Percentiles rank a stretch among this genome's conserved stretches.
These are phyloP conservation scores for Pestalotiopsis sp. DNA, from an alignment of 2,329 filamentous ascomycete genomes.

Conservation along the genomic window DNA sequence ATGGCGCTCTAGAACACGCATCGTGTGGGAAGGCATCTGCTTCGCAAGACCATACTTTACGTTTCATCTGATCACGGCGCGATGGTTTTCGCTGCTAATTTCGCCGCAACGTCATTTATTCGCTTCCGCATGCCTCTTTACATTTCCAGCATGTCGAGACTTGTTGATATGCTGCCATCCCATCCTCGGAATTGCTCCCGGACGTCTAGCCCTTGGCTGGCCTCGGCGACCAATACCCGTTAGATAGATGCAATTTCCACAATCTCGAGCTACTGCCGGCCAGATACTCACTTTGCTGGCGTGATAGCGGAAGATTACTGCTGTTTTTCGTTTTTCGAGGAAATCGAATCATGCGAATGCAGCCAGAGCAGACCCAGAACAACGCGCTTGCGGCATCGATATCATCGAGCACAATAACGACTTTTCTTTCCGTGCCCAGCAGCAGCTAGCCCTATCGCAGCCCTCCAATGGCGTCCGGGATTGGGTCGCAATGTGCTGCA, in stretches of 20 bases:
- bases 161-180: neutral
- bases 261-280: conserved; percentile 1
- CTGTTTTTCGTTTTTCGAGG: neutral
- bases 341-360: neutral
- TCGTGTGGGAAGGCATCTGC: no score
- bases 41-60: neutral
- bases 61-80: neutral
- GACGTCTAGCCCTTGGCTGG: conserved; percentile 1
- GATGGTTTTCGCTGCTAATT: neutral
- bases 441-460: neutral
- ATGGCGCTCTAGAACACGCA: no score
- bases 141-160: neutral
- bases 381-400: neutral
- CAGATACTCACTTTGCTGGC: neutral
- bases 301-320: neutral
- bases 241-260: conserved; percentile 7
- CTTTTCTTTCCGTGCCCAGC: neutral
- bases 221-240: neutral
- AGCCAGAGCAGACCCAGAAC: neutral
- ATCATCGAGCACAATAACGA: neutral
- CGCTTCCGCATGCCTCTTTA: neutral
- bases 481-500: no score
- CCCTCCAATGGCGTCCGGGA: no score
- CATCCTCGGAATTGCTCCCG: neutral
- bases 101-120: neutral